Evolutionary conservation across 2,329 filamentous ascomycete species (phyloP), one percentile per base, ranked within the genome.

Genomic region (Diplodia intermedia): DNA sequence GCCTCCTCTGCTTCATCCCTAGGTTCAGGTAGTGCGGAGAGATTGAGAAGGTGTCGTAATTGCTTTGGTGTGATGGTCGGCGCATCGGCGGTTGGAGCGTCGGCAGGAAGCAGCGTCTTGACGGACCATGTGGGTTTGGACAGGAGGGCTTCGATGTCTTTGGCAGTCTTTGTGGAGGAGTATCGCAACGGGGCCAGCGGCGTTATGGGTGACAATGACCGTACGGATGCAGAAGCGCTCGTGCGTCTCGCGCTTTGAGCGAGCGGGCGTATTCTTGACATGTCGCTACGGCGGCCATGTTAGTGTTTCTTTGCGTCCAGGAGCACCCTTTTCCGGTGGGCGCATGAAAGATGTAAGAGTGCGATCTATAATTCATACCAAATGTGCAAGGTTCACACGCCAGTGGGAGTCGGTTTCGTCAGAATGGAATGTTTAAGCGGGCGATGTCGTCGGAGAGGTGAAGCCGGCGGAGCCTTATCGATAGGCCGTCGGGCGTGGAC

Each of bases 11-110:
- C 83, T 1, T 82, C 71, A 1, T 84, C 84, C 20, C 84, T 80
- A 0, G 94, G 93, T 1, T 85, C 85, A 0, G 94, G 93, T 0
- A 99, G 89, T 15, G 94, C 94, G 4, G 94, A 97, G 49, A 98
- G 89, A 20, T 92, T 91, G 43, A 97, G 89, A 11, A 98, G 88
- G 78, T 97, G 94, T 73, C 88, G 88, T 0, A 98, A 86, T 77
- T 93, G 89, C 54, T 87, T 77, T 0, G 88, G 82, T 0, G 90
- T 89, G 70, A 96, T 85, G 66, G 50, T 75, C 61, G 73, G 72
- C 68, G 69, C 76, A 1, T 74, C 71, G 56, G 75, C 54, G n/a
- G 78, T 47, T 54, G 72, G 62, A 2, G 71, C 68, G 55, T 78
- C 73, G 1, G 76, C 69, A 75, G 90, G 88, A 0, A 95, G 83